Conservation (phyloP, 2,329 filamentous ascomycete genomes). For the Epichloe typhina region DNA sequence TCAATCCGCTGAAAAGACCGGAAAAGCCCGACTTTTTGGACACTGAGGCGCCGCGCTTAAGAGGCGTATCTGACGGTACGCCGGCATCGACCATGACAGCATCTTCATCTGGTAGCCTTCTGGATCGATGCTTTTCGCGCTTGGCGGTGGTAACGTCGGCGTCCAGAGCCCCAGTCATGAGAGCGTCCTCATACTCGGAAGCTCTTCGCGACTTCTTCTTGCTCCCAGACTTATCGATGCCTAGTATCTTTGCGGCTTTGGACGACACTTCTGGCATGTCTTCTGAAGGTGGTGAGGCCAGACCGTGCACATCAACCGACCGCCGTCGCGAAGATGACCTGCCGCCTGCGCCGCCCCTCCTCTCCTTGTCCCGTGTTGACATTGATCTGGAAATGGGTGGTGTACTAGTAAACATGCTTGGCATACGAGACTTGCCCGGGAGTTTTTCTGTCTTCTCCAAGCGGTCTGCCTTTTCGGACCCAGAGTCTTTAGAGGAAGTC, state of each 20-base stretch:
- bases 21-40: slow-evolving; percentile 42
- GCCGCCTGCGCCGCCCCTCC: slow-evolving; percentile 30
- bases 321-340: slow-evolving; percentile 56
- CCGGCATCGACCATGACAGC: slow-evolving; percentile 23
- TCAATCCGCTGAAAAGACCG: slow-evolving; percentile 49
- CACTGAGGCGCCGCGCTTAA: slow-evolving; percentile 22
- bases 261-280: slow-evolving; percentile 50
- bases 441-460: slow-evolving; percentile 29
- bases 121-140: slow-evolving; percentile 21
- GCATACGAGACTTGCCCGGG: slow-evolving; percentile 40
- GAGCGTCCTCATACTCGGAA: slow-evolving; percentile 35
- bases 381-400: slow-evolving; percentile 56
- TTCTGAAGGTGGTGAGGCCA: slow-evolving; percentile 62
- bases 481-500: slow-evolving; percentile 52
- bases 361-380: slow-evolving; percentile 52
- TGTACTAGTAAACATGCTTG: slow-evolving; percentile 49
- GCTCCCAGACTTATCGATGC: slow-evolving; percentile 34
- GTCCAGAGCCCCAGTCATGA: slow-evolving; percentile 31
- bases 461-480: slow-evolving; percentile 56
- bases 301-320: slow-evolving; percentile 51
- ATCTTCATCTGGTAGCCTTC: slow-evolving; percentile 25
- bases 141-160: slow-evolving; percentile 20
- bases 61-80: slow-evolving; percentile 18
- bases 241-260: slow-evolving; percentile 69
- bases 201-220: slow-evolving; percentile 33